Base-by-base conservation (phyloP, 169 alveolate genomes). In the Babesia microti region DNA sequence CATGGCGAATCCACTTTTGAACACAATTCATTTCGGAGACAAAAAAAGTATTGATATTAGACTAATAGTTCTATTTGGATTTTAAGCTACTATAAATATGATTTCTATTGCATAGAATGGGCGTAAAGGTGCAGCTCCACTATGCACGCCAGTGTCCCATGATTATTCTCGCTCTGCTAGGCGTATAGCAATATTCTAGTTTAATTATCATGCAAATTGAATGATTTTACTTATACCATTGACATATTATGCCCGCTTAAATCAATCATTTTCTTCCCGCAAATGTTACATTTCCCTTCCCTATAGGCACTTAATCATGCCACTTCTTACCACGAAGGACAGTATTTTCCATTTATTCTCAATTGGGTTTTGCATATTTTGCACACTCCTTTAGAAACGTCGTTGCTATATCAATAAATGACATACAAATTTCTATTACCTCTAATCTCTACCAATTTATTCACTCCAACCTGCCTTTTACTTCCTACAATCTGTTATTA, bases 191-290 rank as follows among this genome's bases (percentile, higher is more conserved):
- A n/a, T n/a, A n/a, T n/a, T n/a, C n/a, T n/a, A n/a, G n/a, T n/a
- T n/a, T n/a, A n/a, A n/a, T n/a, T n/a, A n/a, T n/a, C n/a, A n/a
- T n/a, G n/a, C n/a, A n/a, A n/a, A n/a, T n/a, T n/a, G n/a, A n/a
- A n/a, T n/a, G n/a, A n/a, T n/a, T 14, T 30, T 24, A 15, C 7
- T 58, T 57, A 74, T 2, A 74, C 68, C 15, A 74, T 52, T 14
- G 85, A 68, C 85, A 74, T 74, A 30, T 63, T 51, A 46, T 68
- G 81, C 44, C 57, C 59, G 6, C 81, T 68, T 22, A 47, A 67
- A 34, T 74, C 85, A n/a, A 73, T 59, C 50, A 74, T 68, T 52
- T 72, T 74, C 65, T 68, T 74, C 17, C 85, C 85, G 54, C 85
- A 74, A 26, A 74, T 41, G n/a, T 68, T 72, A 30, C 85, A 74